phyloP scores from a whole-genome alignment of 495 filamentous ascomycete species.

The Penicillium daleae region DNA sequence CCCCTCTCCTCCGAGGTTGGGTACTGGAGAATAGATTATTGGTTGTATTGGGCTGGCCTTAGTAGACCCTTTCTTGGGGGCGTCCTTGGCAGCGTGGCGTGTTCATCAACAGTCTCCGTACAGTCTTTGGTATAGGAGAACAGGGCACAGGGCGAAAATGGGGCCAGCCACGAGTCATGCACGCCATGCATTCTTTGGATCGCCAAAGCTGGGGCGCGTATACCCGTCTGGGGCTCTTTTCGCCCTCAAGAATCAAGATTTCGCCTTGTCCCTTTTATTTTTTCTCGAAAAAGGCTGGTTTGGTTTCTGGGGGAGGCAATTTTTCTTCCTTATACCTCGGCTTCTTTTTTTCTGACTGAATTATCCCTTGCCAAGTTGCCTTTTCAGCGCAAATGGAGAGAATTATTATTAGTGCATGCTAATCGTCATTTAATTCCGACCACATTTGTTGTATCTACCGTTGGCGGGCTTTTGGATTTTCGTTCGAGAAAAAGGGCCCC shows the following conservation, averaged over 20 bases:
- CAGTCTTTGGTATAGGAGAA: no score
- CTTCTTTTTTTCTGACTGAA: not conserved
- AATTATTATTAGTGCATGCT: not conserved
- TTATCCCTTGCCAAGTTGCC: not conserved
- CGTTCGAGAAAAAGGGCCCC: not conserved
- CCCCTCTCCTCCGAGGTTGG: not conserved
- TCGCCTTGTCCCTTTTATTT: no score
- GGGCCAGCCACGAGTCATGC: slow-evolving; percentile 29
- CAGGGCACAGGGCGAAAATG: no score
- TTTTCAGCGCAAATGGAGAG: not conserved
- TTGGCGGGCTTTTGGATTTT: not conserved
- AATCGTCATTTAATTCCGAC: slow-evolving; percentile 4
- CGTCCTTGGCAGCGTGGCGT: not conserved
- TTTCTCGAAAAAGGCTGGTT: not conserved
- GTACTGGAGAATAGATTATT: not conserved
- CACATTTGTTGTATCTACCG: not conserved
- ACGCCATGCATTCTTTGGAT: slow-evolving; percentile 27
- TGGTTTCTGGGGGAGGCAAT: not conserved
- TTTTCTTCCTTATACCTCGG: not conserved
- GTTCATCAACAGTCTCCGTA: no score
- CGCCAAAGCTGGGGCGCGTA: slow-evolving; percentile 1
- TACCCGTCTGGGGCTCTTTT: slow-evolving; percentile 2
- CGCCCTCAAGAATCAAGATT: no score
- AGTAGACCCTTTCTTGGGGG: not conserved
- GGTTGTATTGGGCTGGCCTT: not conserved